A percentile compares a stretch with the other conserved stretches of the same genome.
Evolutionary conservation across 805 yeast genomes (phyloP).

Genomic region (Candida gorgasii): DNA sequence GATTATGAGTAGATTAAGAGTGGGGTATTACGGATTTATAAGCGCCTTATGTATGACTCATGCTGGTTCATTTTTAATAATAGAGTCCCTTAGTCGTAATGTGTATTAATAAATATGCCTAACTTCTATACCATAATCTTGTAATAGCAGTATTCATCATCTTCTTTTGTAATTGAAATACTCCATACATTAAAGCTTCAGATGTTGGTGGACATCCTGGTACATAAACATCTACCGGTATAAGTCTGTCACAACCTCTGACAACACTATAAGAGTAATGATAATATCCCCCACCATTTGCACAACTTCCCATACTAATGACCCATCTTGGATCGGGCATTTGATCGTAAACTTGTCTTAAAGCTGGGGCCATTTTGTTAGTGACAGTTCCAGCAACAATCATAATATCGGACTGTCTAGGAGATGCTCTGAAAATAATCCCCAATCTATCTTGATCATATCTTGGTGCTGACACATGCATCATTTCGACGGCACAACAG

Average conservation of each 20-base stretch:
- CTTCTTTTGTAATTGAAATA: slow-evolving; percentile 85
- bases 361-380: slow-evolving; percentile 91
- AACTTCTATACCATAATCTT: slow-evolving; percentile 80
- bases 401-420: slow-evolving; percentile 90
- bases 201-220: slow-evolving; percentile 94
- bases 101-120: slow-evolving; percentile 7
- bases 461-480: slow-evolving; percentile 89
- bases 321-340: slow-evolving; percentile 97
- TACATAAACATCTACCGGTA: slow-evolving; percentile 87
- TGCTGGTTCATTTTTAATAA: too few relatives aligned
- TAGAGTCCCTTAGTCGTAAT: not conserved
- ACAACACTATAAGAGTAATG: slow-evolving; percentile 88
- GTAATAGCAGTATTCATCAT: slow-evolving; percentile 81
- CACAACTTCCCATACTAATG: slow-evolving; percentile 91
- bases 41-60: too few relatives aligned
- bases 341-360: slow-evolving; percentile 90
- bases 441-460: slow-evolving; percentile 92
- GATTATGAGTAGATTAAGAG: too few relatives aligned
- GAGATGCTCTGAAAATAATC: slow-evolving; percentile 90
- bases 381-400: slow-evolving; percentile 91
- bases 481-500: slow-evolving; percentile 94
- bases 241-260: slow-evolving; percentile 84
- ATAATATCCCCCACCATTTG: slow-evolving; percentile 92
- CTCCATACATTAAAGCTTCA: slow-evolving; percentile 89
- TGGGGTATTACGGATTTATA: too few relatives aligned